Percentiles rank a stretch among this genome's conserved stretches.
These are phyloP conservation scores for Monosporascus sp. DNA, from an alignment of 2,329 filamentous ascomycete genomes.

Conservation along the genomic window DNA sequence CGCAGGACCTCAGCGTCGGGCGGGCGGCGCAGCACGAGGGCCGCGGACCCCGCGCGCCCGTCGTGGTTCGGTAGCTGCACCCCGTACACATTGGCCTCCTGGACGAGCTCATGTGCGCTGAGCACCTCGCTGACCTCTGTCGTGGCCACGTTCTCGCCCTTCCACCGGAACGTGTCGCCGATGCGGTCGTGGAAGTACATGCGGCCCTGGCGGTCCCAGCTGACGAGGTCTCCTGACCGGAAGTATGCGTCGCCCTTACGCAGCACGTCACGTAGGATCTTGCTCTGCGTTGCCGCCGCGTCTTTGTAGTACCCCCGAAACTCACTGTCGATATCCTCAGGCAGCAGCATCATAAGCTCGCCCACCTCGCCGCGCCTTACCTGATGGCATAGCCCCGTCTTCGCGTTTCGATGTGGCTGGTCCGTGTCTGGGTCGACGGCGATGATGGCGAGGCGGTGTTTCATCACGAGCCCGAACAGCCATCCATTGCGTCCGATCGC, in stretches of 20 bases:
- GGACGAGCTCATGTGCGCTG: conserved; percentile 58
- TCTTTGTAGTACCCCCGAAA: conserved; percentile 86
- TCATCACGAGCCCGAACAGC: conserved; percentile 52
- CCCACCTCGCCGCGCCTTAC: conserved; percentile 60
- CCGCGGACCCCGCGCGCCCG: conserved; percentile 76
- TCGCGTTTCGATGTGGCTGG: conserved; percentile 59
- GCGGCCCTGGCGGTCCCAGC: conserved; percentile 64
- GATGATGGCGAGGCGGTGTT: conserved; percentile 51
- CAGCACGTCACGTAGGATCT: conserved; percentile 70
- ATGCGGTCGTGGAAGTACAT: conserved; percentile 79
- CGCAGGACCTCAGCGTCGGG: conserved; percentile 41
- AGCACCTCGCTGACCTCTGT: conserved; percentile 75
- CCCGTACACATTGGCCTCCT: conserved; percentile 83
- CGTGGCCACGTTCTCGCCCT: conserved; percentile 78
- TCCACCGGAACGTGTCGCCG: conserved; percentile 75
- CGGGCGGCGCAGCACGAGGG: conserved; percentile 52
- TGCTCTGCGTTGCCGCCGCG: conserved; percentile 61
- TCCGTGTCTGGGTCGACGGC: conserved; percentile 69
- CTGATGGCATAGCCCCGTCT: conserved; percentile 62
- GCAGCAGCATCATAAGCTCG: conserved; percentile 72
- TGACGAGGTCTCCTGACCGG: conserved; percentile 75
- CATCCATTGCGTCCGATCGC: conserved; percentile 71
- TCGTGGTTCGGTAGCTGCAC: conserved; percentile 76
- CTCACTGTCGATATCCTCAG: conserved; percentile 50
- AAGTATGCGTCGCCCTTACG: conserved; percentile 75